Evolutionary conservation across 2,329 filamentous ascomycete genomes (phyloP), one percentile per base, ranked within the genome.

Genomic region (Zarea fungicola): DNA sequence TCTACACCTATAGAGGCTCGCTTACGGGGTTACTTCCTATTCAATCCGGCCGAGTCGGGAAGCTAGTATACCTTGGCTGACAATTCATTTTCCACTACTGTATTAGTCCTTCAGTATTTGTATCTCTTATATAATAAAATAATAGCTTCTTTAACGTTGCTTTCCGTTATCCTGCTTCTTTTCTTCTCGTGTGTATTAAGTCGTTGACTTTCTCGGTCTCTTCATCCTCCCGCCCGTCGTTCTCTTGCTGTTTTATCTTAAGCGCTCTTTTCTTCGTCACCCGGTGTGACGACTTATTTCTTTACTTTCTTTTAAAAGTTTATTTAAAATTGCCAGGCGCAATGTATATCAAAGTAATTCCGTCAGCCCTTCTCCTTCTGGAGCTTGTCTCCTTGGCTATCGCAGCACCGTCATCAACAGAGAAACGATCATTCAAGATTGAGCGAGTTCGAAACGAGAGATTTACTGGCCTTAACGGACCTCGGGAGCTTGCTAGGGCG

Each of bases 361-460:
- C 66, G 49, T 54, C 75, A 55, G 58, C 78, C 51, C 59, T 77
- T 54, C 68, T 73, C 62, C 62, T 80, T 51, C 60, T 79, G 55
- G 68, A 74, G 35, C 57, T 74, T 37, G 70, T 68, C 49, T 62
- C 77, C 35, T 73, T 77, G 23, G 71, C 70, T 25, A 72, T 73
- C 62, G 43, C 49, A 28, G 29, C 34, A 10, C n/a, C n/a, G n/a
- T n/a, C n/a, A n/a, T 37, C 49, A 61, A 57, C 76, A 8, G 62
- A 72, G 54, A 79, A 78, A 61, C 72, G 76, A 19, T 80, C 80
- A 7, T 87, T 85, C 69, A 79, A 76, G 61, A 74, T 87, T 28
- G 74, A 79, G 43, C 74, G 83, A 29, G 67, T 78, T 40, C 65
- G 71, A 44, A 83, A 81, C 56, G 68, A 68, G n/a, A 69, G 71